Percentiles rank a stretch among this genome's conserved stretches.
Conservation (phyloP, 1,284 basidiomycete genomes). For the Sporisorium iseilematis-ciliati region DNA sequence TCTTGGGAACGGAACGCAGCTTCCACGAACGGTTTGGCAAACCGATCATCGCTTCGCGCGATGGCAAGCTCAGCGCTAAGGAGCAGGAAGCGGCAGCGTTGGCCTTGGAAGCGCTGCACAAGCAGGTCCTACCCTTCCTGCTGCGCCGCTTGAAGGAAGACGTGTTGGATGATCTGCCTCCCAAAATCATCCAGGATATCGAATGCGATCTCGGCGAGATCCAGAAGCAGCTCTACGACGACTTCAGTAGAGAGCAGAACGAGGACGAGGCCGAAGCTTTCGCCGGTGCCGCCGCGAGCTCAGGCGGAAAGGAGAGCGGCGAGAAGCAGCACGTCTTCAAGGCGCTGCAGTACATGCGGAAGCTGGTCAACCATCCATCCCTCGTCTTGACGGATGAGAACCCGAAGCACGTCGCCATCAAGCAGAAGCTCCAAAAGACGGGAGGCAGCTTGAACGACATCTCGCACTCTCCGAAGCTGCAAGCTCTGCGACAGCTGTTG, state of each 20-base stretch:
- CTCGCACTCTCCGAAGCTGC: constrained; percentile 90
- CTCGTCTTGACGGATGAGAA: constrained; percentile 61
- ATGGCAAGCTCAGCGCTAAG: constrained; percentile 87
- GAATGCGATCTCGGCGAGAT: constrained; percentile 89
- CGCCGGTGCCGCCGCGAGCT: constrained; percentile 52
- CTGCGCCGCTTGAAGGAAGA: constrained; percentile 97
- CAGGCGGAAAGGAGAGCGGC: constrained; percentile 74
- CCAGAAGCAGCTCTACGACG: constrained; percentile 81
- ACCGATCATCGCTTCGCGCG: constrained; percentile 93
- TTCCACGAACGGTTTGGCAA: constrained; percentile 98
- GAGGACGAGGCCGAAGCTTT: constrained; percentile 72
- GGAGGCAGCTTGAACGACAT: constrained; percentile 78
- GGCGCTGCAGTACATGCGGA: constrained; percentile 91
- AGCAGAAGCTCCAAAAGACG: constrained; percentile 74
- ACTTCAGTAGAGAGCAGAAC: constrained; percentile 76
- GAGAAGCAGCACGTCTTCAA: constrained; percentile 70
- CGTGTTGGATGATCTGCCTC: constrained; percentile 93
- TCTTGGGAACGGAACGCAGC: constrained; percentile 91
- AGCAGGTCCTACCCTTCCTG: constrained; percentile 98
- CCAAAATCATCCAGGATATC: constrained; percentile 99
- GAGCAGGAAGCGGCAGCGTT: constrained; percentile 84
- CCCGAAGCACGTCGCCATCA: constrained; percentile 74
- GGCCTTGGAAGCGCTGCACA: constrained; percentile 94
- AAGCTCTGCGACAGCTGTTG: constrained; percentile 73
- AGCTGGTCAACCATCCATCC: constrained; percentile 95